Evolutionary conservation across 139 green algal species (phyloP).

Genomic region (Pleodorina starrii): DNA sequence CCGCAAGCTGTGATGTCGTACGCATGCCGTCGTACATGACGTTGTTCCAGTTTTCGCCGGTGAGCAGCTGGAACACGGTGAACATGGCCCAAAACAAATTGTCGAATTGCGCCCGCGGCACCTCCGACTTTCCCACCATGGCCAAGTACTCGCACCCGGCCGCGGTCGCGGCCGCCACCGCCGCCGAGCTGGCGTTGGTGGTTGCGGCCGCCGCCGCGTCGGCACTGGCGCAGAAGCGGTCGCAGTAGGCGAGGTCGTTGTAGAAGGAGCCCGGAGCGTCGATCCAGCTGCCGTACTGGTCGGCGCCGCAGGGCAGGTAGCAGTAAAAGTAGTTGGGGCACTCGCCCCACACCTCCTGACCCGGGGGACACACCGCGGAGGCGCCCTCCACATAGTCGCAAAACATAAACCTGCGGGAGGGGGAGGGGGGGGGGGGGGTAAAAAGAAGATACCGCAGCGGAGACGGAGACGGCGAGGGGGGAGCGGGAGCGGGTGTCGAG

Average conservation of each 20-base stretch:
- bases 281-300: constrained; percentile 1
- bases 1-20: constrained; percentile 33
- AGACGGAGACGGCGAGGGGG: background rate
- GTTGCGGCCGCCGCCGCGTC: background rate
- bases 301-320: constrained; percentile 33
- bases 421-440: background rate
- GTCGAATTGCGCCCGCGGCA: constrained; percentile 74
- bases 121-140: constrained; percentile 60
- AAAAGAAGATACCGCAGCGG: background rate
- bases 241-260: constrained; percentile 65
- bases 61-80: constrained; percentile 78
- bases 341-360: constrained; percentile 23
- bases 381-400: constrained; percentile 45
- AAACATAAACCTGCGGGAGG: constrained; percentile 41
- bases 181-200: background rate
- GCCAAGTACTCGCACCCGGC: constrained; percentile 51
- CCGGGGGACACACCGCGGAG: constrained; percentile 20
- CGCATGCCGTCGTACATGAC: constrained; percentile 45
- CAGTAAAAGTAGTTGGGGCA: constrained; percentile 46
- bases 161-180: no score
- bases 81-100: constrained; percentile 71
- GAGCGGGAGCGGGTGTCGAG: no score
- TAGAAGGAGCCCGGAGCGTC: constrained; percentile 57
- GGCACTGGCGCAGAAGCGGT: constrained; percentile 57
- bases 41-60: constrained; percentile 59